Conservation (phyloP, 257 asterid species). For the Phtheirospermum japonicum region DNA sequence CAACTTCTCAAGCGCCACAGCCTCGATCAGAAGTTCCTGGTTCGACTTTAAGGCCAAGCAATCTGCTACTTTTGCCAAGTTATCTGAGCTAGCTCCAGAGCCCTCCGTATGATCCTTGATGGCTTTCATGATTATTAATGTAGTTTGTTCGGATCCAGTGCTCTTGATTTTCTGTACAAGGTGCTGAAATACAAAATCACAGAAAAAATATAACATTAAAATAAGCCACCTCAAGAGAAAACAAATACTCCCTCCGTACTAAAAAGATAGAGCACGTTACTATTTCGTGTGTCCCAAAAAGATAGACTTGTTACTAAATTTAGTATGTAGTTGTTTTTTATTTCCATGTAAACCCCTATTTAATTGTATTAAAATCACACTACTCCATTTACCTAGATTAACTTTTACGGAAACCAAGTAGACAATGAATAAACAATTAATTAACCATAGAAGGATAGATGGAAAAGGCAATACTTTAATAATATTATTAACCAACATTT, state of each 20-base stretch:
- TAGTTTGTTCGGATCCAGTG: slow-evolving; percentile 46
- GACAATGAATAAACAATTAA: too few species aligned
- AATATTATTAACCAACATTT: too few species aligned
- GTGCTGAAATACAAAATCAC: slow-evolving; percentile 40
- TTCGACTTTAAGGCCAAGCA: slow-evolving; percentile 67
- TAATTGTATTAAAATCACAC: too few species aligned
- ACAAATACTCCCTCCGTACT: neutral
- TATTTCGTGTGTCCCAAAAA: too few species aligned
- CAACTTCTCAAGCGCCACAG: slow-evolving; percentile 85
- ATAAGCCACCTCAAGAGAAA: slow-evolving; percentile 5
- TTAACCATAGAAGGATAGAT: too few species aligned
- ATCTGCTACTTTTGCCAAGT: slow-evolving; percentile 56
- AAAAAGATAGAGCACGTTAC: too few species aligned
- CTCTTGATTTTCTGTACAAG: slow-evolving; percentile 57
- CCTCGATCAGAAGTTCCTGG: slow-evolving; percentile 77
- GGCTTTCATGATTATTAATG: slow-evolving; percentile 49
- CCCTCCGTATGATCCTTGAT: slow-evolving; percentile 62
- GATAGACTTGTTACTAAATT: too few species aligned
- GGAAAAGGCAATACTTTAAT: too few species aligned
- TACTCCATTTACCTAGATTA: too few species aligned
- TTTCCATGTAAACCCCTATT: too few species aligned
- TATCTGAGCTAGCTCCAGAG: slow-evolving; percentile 63
- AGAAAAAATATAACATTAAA: slow-evolving; percentile 19
- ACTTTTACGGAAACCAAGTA: too few species aligned
- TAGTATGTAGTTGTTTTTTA: too few species aligned